Evolutionary conservation across 2,329 filamentous ascomycete genomes (phyloP).

Genomic region (Lachnellula suecica): DNA sequence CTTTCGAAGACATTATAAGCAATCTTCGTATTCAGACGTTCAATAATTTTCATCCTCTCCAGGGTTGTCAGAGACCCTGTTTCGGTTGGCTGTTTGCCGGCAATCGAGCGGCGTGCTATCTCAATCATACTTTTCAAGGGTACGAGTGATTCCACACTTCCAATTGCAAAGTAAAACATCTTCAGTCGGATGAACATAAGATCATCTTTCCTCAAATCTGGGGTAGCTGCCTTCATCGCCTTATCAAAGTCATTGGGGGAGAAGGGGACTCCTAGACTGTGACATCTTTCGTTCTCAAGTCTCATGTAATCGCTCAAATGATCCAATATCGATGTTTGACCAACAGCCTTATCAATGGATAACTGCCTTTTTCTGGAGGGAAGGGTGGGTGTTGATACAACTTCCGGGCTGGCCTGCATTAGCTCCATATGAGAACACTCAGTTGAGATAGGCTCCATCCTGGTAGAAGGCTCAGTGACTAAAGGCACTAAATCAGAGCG

Average conservation of each 20-base stretch:
- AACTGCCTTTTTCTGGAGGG: no score
- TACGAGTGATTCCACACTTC: slow-evolving; percentile 6
- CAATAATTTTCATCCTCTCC: not conserved
- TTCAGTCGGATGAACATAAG: slow-evolving; percentile 1
- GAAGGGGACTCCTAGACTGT: not conserved
- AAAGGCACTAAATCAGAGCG: no score
- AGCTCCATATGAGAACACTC: no score
- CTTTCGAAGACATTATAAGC: not conserved
- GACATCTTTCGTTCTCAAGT: slow-evolving; percentile 5
- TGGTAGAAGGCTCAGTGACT: no score
- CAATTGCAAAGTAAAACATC: slow-evolving; percentile 7
- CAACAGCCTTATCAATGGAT: no score
- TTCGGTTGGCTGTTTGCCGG: not conserved
- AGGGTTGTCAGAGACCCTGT: not conserved
- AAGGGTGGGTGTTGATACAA: no score
- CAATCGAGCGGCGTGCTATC: not conserved
- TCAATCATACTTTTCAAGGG: not conserved
- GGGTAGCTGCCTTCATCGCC: no score
- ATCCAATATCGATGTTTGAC: no score
- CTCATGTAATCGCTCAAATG: no score
- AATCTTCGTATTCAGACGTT: not conserved
- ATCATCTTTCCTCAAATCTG: no score
- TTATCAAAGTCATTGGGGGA: slow-evolving; percentile 2
- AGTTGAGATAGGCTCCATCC: no score
- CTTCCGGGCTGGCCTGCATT: no score